Conservation (phyloP, 2,329 filamentous ascomycete species). For the Epichloe gansuensis region DNA sequence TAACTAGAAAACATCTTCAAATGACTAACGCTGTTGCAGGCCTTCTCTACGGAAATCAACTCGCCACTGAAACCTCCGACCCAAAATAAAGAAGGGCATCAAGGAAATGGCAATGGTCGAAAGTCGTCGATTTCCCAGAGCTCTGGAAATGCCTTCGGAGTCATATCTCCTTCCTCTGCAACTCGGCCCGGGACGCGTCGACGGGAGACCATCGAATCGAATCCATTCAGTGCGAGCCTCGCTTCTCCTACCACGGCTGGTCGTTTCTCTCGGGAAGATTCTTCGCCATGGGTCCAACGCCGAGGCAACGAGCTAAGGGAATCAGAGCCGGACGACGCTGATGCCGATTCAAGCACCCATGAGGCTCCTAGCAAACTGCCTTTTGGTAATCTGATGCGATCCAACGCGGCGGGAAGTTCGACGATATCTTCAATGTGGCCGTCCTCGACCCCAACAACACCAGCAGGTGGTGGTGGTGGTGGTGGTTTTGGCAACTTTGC, state of each 20-base stretch:
- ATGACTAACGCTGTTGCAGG: constrained; percentile 31
- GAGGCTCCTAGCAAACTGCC: constrained; percentile 21
- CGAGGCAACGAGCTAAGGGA: constrained; percentile 44
- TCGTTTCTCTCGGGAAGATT: constrained; percentile 52
- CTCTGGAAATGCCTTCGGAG: constrained; percentile 49
- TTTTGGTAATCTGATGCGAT: constrained; percentile 39
- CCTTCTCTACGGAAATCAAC: constrained; percentile 80
- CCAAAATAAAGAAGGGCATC: constrained; percentile 55
- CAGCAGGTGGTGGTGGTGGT: constrained; percentile 56
- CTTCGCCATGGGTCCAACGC: constrained; percentile 44
- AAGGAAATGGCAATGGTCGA: constrained; percentile 52
- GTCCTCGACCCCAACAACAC: constrained; percentile 42
- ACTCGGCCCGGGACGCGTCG: constrained; percentile 66
- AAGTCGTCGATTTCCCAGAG: constrained; percentile 75
- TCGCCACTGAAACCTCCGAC: constrained; percentile 80
- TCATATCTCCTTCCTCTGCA: constrained; percentile 60
- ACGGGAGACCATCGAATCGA: constrained; percentile 67
- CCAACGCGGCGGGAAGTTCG: constrained; percentile 38
- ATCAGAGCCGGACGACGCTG: constrained; percentile 40
- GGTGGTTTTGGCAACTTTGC: constrained; percentile 87
- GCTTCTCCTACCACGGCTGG: constrained; percentile 49
- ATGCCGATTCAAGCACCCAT: constrained; percentile 21
- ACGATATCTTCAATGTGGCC: constrained; percentile 33
- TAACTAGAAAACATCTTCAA: constrained; percentile 6
- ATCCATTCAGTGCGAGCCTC: constrained; percentile 41